phyloP scores from a whole-genome alignment of 2,329 filamentous ascomycete species.

The Lasiodiplodia sp. region DNA sequence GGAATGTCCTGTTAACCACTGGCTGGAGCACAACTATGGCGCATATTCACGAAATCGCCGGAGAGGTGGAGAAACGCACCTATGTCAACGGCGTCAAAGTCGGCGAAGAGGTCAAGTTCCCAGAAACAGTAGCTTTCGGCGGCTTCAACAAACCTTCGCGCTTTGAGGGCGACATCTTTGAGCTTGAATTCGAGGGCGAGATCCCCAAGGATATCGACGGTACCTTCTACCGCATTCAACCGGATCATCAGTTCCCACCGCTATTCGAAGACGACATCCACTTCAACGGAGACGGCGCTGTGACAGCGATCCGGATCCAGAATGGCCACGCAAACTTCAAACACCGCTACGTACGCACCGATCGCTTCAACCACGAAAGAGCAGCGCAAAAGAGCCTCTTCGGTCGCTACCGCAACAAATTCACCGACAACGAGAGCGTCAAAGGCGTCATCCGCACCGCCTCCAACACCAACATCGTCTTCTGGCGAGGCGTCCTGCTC shows the following conservation, averaged over 20 bases:
- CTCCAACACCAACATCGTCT: constrained; percentile 67
- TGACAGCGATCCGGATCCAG: constrained; percentile 53
- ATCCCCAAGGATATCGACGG: constrained; percentile 54
- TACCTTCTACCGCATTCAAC: constrained; percentile 54
- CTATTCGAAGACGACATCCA: constrained; percentile 63
- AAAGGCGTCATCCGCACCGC: constrained; percentile 64
- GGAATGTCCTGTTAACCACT: neutral
- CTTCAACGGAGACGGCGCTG: constrained; percentile 55
- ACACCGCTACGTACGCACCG: constrained; percentile 53
- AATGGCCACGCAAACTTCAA: constrained; percentile 53
- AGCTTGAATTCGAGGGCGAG: constrained; percentile 49
- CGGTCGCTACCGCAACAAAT: constrained; percentile 65
- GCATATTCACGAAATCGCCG: constrained; percentile 18
- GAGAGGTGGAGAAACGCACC: constrained; percentile 10
- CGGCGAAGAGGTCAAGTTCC: constrained; percentile 43
- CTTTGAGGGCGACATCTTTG: constrained; percentile 50
- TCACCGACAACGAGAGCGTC: constrained; percentile 63
- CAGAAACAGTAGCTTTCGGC: constrained; percentile 44
- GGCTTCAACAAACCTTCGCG: constrained; percentile 52
- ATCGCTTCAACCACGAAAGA: constrained; percentile 50
- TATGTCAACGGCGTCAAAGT: constrained; percentile 38
- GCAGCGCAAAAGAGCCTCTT: constrained; percentile 54
- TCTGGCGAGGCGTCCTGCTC: constrained; percentile 63
- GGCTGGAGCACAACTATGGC: neutral
- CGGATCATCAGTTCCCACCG: constrained; percentile 61